These are phyloP conservation scores for Alnus rubra DNA, from an alignment of 306 rosid genomes.

Conservation along the genomic window DNA sequence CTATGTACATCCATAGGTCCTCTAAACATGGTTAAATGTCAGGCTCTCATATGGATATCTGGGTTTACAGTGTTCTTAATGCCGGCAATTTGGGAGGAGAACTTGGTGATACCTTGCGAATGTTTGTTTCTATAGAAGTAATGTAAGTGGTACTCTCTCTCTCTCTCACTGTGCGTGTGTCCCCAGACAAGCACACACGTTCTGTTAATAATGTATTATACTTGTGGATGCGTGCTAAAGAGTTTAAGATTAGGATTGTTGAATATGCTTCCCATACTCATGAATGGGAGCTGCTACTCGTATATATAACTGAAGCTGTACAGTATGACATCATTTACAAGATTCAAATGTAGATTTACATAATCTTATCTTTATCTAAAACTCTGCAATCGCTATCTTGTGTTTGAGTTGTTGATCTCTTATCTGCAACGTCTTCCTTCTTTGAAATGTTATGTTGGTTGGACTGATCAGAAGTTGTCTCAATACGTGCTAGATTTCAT, in stretches of 20 bases:
- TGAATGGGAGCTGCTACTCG: too few relatives aligned
- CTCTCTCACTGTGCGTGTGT: slow-evolving; percentile 18
- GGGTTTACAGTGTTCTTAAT: slow-evolving; percentile 56
- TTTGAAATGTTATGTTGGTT: too few relatives aligned
- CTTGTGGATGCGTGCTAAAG: neutral
- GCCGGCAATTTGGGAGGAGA: slow-evolving; percentile 90
- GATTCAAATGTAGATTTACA: too few relatives aligned
- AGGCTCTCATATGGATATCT: slow-evolving; percentile 30
- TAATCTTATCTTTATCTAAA: too few relatives aligned
- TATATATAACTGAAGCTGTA: too few relatives aligned
- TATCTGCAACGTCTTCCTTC: neutral
- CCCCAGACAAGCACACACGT: slow-evolving; percentile 7
- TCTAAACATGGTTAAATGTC: slow-evolving; percentile 9
- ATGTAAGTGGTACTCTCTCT: slow-evolving; percentile 57
- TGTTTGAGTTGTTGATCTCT: neutral
- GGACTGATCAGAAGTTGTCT: too few relatives aligned
- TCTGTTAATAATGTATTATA: neutral
- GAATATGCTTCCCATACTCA: too few relatives aligned
- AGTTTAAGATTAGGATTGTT: too few relatives aligned
- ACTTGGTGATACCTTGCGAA: slow-evolving; percentile 67
- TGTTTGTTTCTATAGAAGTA: slow-evolving; percentile 57
- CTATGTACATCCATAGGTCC: slow-evolving; percentile 7
- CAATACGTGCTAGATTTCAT: neutral
- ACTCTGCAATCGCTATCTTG: too few relatives aligned
- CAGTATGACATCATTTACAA: too few relatives aligned